These are phyloP conservation scores for Plantago rigida DNA, from an alignment of 305 asterid species.

Conservation along the genomic window DNA sequence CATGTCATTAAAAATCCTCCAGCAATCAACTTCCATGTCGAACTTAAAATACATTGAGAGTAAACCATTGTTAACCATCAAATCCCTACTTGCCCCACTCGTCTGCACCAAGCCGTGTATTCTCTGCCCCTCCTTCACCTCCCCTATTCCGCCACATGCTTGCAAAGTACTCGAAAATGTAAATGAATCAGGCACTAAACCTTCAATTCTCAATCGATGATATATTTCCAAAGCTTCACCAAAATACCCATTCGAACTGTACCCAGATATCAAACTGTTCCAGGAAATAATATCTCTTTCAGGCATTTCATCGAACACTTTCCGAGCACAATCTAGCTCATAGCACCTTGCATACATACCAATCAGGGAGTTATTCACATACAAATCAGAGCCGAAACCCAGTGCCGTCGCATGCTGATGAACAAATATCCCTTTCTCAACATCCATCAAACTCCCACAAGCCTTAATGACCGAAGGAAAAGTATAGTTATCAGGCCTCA, in stretches of 20 bases:
- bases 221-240: constrained; percentile 50
- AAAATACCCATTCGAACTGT: constrained; percentile 52
- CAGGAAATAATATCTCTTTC: constrained; percentile 59
- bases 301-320: constrained; percentile 60
- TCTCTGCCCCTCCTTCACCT: constrained; percentile 45
- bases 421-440: constrained; percentile 38
- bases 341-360: constrained; percentile 57
- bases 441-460: constrained; percentile 49
- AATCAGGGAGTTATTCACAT: constrained; percentile 53
- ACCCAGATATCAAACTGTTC: constrained; percentile 75
- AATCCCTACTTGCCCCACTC: constrained; percentile 42
- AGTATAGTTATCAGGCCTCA: constrained; percentile 52
- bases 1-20: constrained; percentile 51
- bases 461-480: constrained; percentile 70
- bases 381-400: constrained; percentile 58
- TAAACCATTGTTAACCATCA: constrained; percentile 47
- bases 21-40: constrained; percentile 36
- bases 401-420: constrained; percentile 39
- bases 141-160: constrained; percentile 55
- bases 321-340: constrained; percentile 36
- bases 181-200: constrained; percentile 46
- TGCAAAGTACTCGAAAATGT: constrained; percentile 44
- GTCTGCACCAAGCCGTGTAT: constrained; percentile 58
- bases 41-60: constrained; percentile 66
- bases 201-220: constrained; percentile 32